Evolutionary conservation across 257 asterid genomes (phyloP), one percentile per base, ranked within the genome.

Genomic region (Cruciata laevipes): DNA sequence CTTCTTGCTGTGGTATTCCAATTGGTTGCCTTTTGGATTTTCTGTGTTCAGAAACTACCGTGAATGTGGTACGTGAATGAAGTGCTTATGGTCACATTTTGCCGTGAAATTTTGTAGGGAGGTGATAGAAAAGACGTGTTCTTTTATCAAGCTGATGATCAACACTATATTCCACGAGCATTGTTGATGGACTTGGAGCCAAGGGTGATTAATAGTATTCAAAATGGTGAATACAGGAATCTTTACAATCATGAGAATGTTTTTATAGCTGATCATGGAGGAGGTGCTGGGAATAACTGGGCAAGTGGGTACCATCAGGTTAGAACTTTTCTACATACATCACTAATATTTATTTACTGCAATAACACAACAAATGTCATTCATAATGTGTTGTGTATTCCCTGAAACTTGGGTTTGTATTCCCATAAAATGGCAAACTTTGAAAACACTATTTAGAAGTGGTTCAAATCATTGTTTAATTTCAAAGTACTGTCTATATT

Each of bases 301-400:
- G 99, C 96, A 61, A 94, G 98, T 80, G 99, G 98, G 70, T 94
- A 94, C 73, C 95, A 90, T 84, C 99, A 90, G 97, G 97, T 90
- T 60, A n/a, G 49, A 7, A 25, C 44, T 57, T 30, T 10, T 64
- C 5, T 69, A n/a, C 25, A 2, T 44, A 49, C 37, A 23, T 38
- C 32, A 20, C 27, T 35, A 51, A 21, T 31, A 38, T 60, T 20
- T 37, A 1, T 37, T 23, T 62, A 17, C 32, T 18, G 23, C 32
- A 18, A 38, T 55, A 38, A 31, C 35, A 20, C 20, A 17, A 21
- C 3, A 8, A 17, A 40, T 40, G 49, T 16, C 49, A 40, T 40
- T 40, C 3, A 37, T 61, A 23, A 40, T 27, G 17, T 40, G n/a
- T n/a, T n/a, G n/a, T n/a, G n/a, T n/a, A n/a, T n/a, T n/a, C n/a